Evolutionary conservation across 768 basidiomycete genomes (phyloP), one percentile per base, ranked within the genome.

Genomic region (Collybia sordida): DNA sequence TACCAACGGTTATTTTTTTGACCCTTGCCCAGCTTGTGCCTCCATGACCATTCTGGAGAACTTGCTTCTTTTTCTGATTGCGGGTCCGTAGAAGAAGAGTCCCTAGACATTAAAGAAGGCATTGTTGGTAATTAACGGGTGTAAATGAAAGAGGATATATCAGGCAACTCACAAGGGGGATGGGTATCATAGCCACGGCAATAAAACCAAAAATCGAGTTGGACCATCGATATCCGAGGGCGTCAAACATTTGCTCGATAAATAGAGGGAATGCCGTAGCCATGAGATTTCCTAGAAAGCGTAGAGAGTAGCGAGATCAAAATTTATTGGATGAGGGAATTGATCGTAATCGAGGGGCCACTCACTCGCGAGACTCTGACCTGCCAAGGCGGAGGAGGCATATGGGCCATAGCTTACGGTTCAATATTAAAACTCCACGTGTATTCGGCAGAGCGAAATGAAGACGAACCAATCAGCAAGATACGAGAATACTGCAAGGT

Each of bases 381-480:
- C 86, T 0, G 86, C 86, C 17, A 86, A 66, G 9, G 86, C 86
- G 0, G 83, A 85, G 0, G 83, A 86, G 6, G 86, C 86, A 59
- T 81, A 87, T 4, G 76, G 75, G 4, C 80, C 79, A 46, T 82
- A 81, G 53, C 81, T 71, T 31, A 2, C 9, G 11, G 22, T 11
- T 14, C 23, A 18, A 17, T 45, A 2, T 42, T 39, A 49, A 19
- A 42, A 17, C 39, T 47, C n/a, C 2, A 36, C 19, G 22, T 14
- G n/a, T 17, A 17, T 41, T 19, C 28, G 17, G 18, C 7, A 18
- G 12, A 17, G 49, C 19, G 21, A 34, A 42, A 46, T 36, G 21
- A 14, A 40, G 35, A 58, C 75, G 18, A 60, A 85, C 75, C 82
- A 83, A 64, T 87, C 84, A 3, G 85, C 81, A 12, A 87, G 69